Evolutionary conservation across 805 yeast genomes (phyloP), one percentile per base, ranked within the genome.

Genomic region (Sugiyamaella qingdaonensis): DNA sequence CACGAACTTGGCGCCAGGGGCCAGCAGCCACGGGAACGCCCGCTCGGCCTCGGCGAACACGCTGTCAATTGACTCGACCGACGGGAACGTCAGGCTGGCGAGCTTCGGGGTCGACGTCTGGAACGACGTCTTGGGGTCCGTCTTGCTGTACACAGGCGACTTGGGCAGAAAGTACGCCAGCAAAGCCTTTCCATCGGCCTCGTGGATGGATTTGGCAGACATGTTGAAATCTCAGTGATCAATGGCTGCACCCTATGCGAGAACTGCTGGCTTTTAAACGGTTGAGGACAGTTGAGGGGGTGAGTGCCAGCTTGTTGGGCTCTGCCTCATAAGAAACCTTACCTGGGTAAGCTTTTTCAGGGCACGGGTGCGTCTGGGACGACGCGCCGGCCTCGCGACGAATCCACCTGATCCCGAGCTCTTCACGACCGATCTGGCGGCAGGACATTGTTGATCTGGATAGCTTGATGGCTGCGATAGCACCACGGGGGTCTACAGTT

Each of bases 131-230:
- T 56, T 48, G 51, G 73, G 70, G 63, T 67, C 64, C 42, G 51
- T 36, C 44, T 58, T 61, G 51, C 66, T 48, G 59, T 62, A 69
- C 44, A 68, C 71, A 13, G 75, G 75, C 5, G 78, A 70, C 53
- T 68, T 65, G 44, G 75, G 69, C 58, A 73, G 60, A 56, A 64
- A 74, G 61, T 73, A 70, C 18, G 77, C 67, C 51, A 73, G 66
- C 48, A 73, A 63, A 18, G 77, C 77, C 63, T 73, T 73, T 35
- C 78, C 78, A 62, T 73, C 78, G 54, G 74, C 77, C 61, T 73
- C 77, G 56, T 72, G 72, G 54, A 73, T 74, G 18, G 77, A 70
- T 57, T 73, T 73, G 13, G 77, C 77, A 44, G 75, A 70, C 77
- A 73, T 73, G 36, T 14, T 18, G 27, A 16, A 45, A 31, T 27